Evolutionary conservation across 352 stramenopile genomes (phyloP).

Genomic region (Hyaloperonospora arabidopsidis): DNA sequence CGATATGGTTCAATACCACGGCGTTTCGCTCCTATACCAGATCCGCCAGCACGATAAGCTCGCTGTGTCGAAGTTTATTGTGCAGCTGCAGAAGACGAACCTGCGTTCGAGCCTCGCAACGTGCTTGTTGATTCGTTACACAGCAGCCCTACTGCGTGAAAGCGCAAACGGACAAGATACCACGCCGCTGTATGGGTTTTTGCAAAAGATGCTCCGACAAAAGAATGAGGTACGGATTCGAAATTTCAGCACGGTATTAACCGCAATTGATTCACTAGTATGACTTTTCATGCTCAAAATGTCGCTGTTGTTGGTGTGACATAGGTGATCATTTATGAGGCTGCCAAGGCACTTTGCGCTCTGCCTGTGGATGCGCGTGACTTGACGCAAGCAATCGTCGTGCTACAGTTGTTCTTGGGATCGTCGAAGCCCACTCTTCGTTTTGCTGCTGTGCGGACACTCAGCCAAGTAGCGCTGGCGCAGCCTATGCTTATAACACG

Average conservation of each 20-base stretch:
- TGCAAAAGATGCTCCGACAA: constrained; percentile 95
- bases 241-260: background rate
- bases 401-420: constrained; percentile 92
- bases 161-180: constrained; percentile 78
- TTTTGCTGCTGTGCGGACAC: constrained; percentile 94
- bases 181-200: constrained; percentile 78
- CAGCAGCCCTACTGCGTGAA: constrained; percentile 84
- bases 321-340: constrained; percentile 99
- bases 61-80: constrained; percentile 94
- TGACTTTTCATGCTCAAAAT: background rate
- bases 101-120: constrained; percentile 91
- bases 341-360: constrained; percentile 92
- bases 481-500: constrained; percentile 94
- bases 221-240: constrained; percentile 78
- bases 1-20: constrained; percentile 99
- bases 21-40: constrained; percentile 96
- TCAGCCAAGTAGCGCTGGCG: constrained; percentile 88
- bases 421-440: constrained; percentile 93
- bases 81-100: constrained; percentile 89
- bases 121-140: constrained; percentile 97
- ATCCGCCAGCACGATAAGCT: constrained; percentile 98
- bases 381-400: constrained; percentile 93
- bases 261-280: constrained; percentile 1
- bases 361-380: constrained; percentile 95
- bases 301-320: constrained; percentile 1